phyloP scores from a whole-genome alignment of 768 basidiomycete species.

The Amanita molliuscula region DNA sequence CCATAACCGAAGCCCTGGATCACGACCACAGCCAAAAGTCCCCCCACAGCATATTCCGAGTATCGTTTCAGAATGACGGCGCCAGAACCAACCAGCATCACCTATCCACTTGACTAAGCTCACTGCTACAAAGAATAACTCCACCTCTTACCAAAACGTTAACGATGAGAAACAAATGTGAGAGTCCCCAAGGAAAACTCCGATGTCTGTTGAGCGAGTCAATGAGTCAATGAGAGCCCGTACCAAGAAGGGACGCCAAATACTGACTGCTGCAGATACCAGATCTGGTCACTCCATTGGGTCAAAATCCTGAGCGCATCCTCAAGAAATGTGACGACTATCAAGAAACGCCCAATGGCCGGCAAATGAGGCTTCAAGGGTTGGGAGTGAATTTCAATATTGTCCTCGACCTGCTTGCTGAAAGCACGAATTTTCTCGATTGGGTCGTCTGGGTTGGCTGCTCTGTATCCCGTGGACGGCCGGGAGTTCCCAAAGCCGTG shows the following conservation, averaged over 20 bases:
- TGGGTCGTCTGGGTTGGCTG: slow-evolving; percentile 76
- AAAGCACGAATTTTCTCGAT: slow-evolving; percentile 65
- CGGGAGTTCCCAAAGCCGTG: slow-evolving; percentile 72
- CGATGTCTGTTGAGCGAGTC: slow-evolving; percentile 56
- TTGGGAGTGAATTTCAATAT: slow-evolving; percentile 85
- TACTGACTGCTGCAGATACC: slow-evolving; percentile 92
- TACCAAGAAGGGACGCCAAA: background rate
- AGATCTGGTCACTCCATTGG: slow-evolving; percentile 95
- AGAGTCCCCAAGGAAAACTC: slow-evolving; percentile 91
- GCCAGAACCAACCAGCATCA: slow-evolving; percentile 79
- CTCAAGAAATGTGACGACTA: slow-evolving; percentile 97
- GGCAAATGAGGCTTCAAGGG: slow-evolving; percentile 93
- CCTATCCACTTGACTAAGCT: slow-evolving; percentile 32
- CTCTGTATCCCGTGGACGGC: slow-evolving; percentile 61
- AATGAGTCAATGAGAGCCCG: slow-evolving; percentile 10
- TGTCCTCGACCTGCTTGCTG: slow-evolving; percentile 78
- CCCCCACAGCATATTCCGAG: slow-evolving; percentile 84
- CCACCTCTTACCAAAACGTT: slow-evolving; percentile 74
- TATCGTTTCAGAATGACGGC: slow-evolving; percentile 81
- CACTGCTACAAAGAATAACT: background rate
- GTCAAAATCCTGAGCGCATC: slow-evolving; percentile 89
- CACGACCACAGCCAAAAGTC: slow-evolving; percentile 84
- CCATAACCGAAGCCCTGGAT: slow-evolving; percentile 98
- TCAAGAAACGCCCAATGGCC: slow-evolving; percentile 89
- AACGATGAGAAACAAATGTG: slow-evolving; percentile 83